Base-by-base conservation (phyloP, 2,329 filamentous ascomycete species). In the Xylaria sp. region DNA sequence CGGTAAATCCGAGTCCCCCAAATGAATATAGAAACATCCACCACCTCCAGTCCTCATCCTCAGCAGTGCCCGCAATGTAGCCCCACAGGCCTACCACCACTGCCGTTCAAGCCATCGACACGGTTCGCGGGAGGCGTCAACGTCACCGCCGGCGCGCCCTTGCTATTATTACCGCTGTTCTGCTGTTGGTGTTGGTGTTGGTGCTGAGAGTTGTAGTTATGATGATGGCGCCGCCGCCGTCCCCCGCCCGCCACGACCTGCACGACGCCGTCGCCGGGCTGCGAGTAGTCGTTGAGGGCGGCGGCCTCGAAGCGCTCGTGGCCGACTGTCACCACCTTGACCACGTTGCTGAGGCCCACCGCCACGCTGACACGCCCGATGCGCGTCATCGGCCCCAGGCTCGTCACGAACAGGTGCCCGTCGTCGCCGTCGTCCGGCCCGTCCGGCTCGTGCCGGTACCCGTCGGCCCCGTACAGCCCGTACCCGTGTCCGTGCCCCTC, bases 271-370 rank as follows among this genome's bases (percentile, higher is more conserved):
- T 66, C 65, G 63, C 60, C 44, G 65, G 72, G 19, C 63, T 62
- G 56, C 9, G 60, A 54, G 39, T 54, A 52, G n/a, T 64, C 65
- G 48, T n/a, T n/a, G n/a, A n/a, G n/a, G n/a, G n/a, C n/a, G n/a
- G 64, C 64, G 16, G 65, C 72, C 40, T 86, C 83, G 62, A 88
- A 89, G 26, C 82, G 76, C 65, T 89, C 87, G 58, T 83, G 80
- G 5, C 87, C 88, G 5, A 88, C 75, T 1, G 82, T 84, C 51
- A 92, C 79, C 46, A 92, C 74, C 71, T 91, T 92, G 64, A 92
- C 78, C 1, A 84, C 78, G 61, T 91, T 89, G 11, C 89, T 90
- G 54, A 92, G 84, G 0, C 82, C 87, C 24, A 92, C 80, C 0
- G 84, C 89, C 2, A 90, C 78, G 46, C 86, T 88, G 42, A 80